Evolutionary conservation across 257 asterid genomes (phyloP), one percentile per base, ranked within the genome.

Genomic region (Galeopsis tetrahit): DNA sequence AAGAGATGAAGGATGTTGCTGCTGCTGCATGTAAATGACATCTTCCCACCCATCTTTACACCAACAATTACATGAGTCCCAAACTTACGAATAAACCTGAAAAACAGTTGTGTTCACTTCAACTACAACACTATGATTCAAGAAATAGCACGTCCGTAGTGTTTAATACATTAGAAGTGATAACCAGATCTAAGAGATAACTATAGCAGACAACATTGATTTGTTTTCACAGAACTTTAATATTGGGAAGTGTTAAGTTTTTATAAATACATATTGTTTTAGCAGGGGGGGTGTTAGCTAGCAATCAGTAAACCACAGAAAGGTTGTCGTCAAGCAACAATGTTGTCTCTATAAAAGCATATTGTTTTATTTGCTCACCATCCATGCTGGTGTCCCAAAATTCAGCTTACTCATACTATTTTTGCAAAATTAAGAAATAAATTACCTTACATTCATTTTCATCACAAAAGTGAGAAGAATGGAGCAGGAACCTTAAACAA

Each of bases 1-100:
- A 78, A 91, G 91, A 2, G 95, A 75, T 40, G 98, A 94, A 43
- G 96, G 86, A 84, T 91, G 95, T 85, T 89, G 98, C 70, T 94
- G n/a, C n/a, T n/a, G 98, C 76, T 94, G 91, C 87, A 86, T 38
- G 81, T 84, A 91, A 73, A 89, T 82, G 13, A 91, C 97, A 83
- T 94, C 98, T 89, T 91, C 61, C 97, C 98, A 48, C 98, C 98
- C 96, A 94, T 21, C 28, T 21, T 21, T 21, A 21, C 28, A 21
- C 28, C 1, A 21, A 21, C 28, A 21, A 21, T 21, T 52, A 94
- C 73, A 79, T 94, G 98, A 73, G 98, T 94, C 68, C 98, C 98
- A 79, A 82, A 94, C 82, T 83, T 91, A 74, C 80, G 86, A 70
- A 94, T 91, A 78, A 94, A 94, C 96, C 98, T 94, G 89, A 40